phyloP scores from a whole-genome alignment of 345 rosid genomes.

The Salix dunnii region DNA sequence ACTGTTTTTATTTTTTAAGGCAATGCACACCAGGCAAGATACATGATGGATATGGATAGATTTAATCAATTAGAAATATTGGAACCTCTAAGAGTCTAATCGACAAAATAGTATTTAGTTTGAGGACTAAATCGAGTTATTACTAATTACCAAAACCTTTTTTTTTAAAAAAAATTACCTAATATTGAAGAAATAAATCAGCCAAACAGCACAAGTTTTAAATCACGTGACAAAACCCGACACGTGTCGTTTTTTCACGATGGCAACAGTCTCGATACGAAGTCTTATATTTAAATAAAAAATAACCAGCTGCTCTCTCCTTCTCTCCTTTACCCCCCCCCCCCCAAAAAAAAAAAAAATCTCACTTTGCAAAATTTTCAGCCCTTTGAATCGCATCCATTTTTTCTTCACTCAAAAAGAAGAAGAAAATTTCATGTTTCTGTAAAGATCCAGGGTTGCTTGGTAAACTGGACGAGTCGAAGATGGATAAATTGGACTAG shows the following conservation, averaged over 20 bases:
- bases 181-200: too few species aligned
- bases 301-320: not conserved
- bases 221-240: constrained; percentile 20
- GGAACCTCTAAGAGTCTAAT: too few species aligned
- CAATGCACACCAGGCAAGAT: too few species aligned
- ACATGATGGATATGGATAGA: too few species aligned
- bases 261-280: not conserved
- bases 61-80: too few species aligned
- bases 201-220: not conserved
- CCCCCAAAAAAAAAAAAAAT: not conserved
- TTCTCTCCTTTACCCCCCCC: constrained; percentile 5
- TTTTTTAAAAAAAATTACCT: too few species aligned
- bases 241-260: constrained; percentile 14
- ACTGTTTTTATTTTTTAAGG: too few species aligned
- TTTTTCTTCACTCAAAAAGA: constrained; percentile 1
- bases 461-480: not conserved
- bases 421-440: not conserved
- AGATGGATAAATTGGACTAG: not conserved
- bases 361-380: constrained; percentile 6
- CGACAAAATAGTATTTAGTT: too few species aligned
- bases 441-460: constrained; percentile 46
- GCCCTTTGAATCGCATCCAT: constrained; percentile 10
- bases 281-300: not conserved
- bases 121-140: too few species aligned
- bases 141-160: too few species aligned